Base-by-base conservation (phyloP, 192 early-diverging fungal species). In the Radiomyces spectabilis region DNA sequence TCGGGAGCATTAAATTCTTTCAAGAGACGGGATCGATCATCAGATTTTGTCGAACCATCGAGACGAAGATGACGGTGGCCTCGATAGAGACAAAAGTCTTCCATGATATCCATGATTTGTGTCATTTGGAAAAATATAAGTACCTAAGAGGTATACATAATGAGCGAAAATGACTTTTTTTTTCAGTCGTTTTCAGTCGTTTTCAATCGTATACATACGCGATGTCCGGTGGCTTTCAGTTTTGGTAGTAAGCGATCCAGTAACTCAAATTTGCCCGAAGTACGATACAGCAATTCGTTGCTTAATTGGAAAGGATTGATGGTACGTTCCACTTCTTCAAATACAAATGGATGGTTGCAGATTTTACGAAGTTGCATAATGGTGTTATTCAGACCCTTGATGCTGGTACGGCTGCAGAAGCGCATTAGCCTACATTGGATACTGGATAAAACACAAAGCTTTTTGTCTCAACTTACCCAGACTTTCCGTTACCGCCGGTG, bases 341-440 rank as follows among this genome's bases (percentile, higher is more conserved):
- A 97, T 15, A 96, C 92, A 70, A 87, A 98, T 34, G 95, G 95
- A 68, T 98, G 95, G 74, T 97, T 98, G 68, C 89, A 92, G 55
- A 98, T 91, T 68, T 97, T 97, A 25, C 94, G 83, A 45, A 98
- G 80, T 68, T 98, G 93, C 95, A 98, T 94, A 43, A 98, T 85
- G 2, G 88, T 75, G 74, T 98, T 98, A 72, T 88, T 94, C 48
- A 98, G 67, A 1, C 88, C 86, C 53, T 82, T 88, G 26, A 81
- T 81, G 26, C 82, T 76, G 35, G 72, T 74, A 45, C 72, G 66
- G 55, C 75, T 73, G 38, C 26, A 27, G 10, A 44, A 38, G 25
- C 12, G 9, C 59, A 41, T n/a, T 37, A 24, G 22, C 10, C 40
- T 15, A 43, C 30, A 37, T 30, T 24, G 38, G 46, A 33, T 13